These are phyloP conservation scores for Ambrosiella beaveri DNA, from an alignment of 2,329 filamentous ascomycete genomes.

Conservation along the genomic window DNA sequence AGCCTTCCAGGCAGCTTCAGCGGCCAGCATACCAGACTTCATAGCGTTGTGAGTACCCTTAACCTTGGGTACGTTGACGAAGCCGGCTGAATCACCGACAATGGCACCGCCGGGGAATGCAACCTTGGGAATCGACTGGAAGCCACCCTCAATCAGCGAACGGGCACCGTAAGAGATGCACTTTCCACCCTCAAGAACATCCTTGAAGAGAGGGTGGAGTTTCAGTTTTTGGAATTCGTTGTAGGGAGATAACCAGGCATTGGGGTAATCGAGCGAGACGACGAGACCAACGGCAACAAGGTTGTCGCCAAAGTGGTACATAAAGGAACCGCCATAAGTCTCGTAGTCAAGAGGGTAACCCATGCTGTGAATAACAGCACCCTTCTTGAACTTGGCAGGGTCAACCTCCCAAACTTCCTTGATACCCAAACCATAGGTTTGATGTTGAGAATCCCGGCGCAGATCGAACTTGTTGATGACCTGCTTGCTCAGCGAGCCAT, in stretches of 20 bases:
- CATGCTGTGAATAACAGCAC: constrained; percentile 74
- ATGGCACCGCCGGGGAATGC: constrained; percentile 90
- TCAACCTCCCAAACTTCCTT: constrained; percentile 97
- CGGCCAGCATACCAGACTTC: constrained; percentile 92
- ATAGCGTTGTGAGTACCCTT: constrained; percentile 98
- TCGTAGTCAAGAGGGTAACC: constrained; percentile 78
- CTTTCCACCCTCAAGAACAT: constrained; percentile 84
- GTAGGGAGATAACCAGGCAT: constrained; percentile 92
- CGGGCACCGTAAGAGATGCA: constrained; percentile 93
- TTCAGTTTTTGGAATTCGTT: constrained; percentile 97
- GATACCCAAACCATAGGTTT: constrained; percentile 86
- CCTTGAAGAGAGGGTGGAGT: constrained; percentile 78
- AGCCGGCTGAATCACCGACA: constrained; percentile 90
- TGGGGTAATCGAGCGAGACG: constrained; percentile 84
- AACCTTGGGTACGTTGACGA: constrained; percentile 95
- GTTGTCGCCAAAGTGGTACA: constrained; percentile 99
- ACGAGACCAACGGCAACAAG: constrained; percentile 84
- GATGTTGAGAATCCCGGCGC: constrained; percentile 71
- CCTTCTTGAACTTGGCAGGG: constrained; percentile 79
- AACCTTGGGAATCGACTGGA: constrained; percentile 93
- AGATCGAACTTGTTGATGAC: constrained; percentile 89
- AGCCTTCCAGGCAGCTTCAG: constrained; percentile 73
- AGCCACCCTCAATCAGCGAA: constrained; percentile 83
- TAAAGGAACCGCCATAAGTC: constrained; percentile 94
- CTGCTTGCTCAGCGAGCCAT: constrained; percentile 88